Evolutionary conservation across 805 yeast genomes (phyloP).

Genomic region (Torulaspora microellipsoides): DNA sequence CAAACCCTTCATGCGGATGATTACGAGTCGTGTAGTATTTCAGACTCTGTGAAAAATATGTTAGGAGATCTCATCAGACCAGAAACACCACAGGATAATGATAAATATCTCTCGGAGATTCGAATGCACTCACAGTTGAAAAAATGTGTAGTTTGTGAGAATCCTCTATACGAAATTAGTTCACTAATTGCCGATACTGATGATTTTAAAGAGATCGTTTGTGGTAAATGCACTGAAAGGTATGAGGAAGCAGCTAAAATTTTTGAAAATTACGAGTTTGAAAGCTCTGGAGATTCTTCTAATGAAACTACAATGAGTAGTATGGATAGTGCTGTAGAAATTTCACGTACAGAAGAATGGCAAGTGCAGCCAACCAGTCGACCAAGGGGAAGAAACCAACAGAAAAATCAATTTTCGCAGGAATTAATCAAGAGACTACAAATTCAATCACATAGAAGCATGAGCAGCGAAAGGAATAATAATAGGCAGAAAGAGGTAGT

Average conservation of each 20-base stretch:
- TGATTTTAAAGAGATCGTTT: constrained; percentile 51
- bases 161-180: constrained; percentile 61
- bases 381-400: constrained; percentile 4
- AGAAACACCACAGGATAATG: constrained; percentile 11
- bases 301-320: constrained; percentile 13
- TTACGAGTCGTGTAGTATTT: constrained; percentile 4
- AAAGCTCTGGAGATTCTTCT: constrained; percentile 24
- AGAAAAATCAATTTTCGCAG: constrained; percentile 29
- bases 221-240: constrained; percentile 56
- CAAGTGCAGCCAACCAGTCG: constrained; percentile 5
- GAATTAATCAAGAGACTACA: constrained; percentile 33
- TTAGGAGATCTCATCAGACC: constrained; percentile 20
- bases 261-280: constrained; percentile 39
- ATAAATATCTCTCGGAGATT: constrained; percentile 21
- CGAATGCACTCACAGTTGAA: constrained; percentile 25
- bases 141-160: constrained; percentile 63
- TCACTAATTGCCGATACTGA: constrained; percentile 16
- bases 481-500: constrained; percentile 2
- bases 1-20: constrained; percentile 1
- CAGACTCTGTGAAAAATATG: constrained; percentile 14
- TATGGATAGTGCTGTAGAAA: constrained; percentile 15
- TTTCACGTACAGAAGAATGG: constrained; percentile 6
- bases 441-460: constrained; percentile 22
- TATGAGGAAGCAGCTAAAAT: constrained; percentile 47
- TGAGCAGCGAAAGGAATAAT: not conserved